phyloP scores from a whole-genome alignment of 495 filamentous ascomycete species.

The Penicillium cinerascens region DNA sequence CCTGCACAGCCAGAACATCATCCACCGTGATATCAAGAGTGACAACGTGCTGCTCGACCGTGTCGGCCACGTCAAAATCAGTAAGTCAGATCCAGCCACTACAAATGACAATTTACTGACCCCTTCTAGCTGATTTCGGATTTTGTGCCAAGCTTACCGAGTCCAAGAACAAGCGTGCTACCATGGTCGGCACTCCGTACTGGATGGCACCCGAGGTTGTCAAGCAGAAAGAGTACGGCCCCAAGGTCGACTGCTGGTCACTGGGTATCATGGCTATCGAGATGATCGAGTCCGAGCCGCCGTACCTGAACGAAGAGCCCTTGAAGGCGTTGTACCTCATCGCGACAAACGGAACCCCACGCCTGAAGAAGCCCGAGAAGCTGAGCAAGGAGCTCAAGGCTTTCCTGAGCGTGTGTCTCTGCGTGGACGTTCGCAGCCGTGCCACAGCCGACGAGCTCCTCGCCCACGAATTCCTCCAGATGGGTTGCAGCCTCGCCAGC shows the following conservation, averaged over 20 bases:
- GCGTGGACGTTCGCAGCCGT: constrained; percentile 91
- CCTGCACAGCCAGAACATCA: constrained; percentile 91
- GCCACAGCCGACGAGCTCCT: constrained; percentile 87
- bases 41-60: constrained; percentile 95
- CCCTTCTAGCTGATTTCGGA: constrained; percentile 79
- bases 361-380: constrained; percentile 95
- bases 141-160: constrained; percentile 99
- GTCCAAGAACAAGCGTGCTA: constrained; percentile 92
- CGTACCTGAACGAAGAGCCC: constrained; percentile 96
- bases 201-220: constrained; percentile 99
- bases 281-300: constrained; percentile 98
- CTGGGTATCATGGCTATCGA: constrained; percentile 99
- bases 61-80: constrained; percentile 96
- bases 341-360: constrained; percentile 94
- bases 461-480: constrained; percentile 70
- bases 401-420: constrained; percentile 92
- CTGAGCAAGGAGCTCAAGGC: constrained; percentile 94
- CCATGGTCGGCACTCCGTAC: constrained; percentile 98
- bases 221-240: constrained; percentile 97
- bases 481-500: constrained; percentile 68
- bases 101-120: constrained; percentile 3
- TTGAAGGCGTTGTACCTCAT: constrained; percentile 95
- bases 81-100: constrained; percentile 48
- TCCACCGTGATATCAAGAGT: constrained; percentile 98
- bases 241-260: constrained; percentile 99